Percentiles rank a stretch among this genome's conserved stretches.
Evolutionary conservation across 805 yeast species (phyloP).

Genomic region (Metschnikowia lunata): DNA sequence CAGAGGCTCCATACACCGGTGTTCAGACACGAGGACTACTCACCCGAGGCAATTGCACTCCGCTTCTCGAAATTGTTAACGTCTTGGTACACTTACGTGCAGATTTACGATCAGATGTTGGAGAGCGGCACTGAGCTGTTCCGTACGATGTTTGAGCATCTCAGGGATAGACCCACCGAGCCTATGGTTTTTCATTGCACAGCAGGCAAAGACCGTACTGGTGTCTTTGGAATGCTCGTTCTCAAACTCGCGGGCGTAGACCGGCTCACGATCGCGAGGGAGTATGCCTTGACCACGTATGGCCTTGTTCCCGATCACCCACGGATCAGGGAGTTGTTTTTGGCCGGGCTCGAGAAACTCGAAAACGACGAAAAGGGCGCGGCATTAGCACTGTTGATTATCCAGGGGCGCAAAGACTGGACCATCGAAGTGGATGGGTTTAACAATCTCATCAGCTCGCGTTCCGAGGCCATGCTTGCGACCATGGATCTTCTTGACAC

Average conservation of each 20-base stretch:
- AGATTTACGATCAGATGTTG: constrained; percentile 59
- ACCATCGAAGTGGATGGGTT: constrained; percentile 49
- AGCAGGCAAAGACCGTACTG: constrained; percentile 87
- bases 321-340: constrained; percentile 32
- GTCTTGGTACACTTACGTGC: constrained; percentile 58
- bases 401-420: constrained; percentile 41
- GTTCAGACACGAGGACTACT: constrained; percentile 47
- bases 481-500: constrained; percentile 50
- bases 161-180: constrained; percentile 46
- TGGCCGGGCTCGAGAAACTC: constrained; percentile 28
- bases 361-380: constrained; percentile 21
- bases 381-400: constrained; percentile 21
- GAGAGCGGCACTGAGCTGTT: constrained; percentile 46
- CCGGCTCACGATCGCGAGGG: constrained; percentile 59
- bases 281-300: constrained; percentile 68
- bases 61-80: constrained; percentile 51
- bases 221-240: constrained; percentile 65
- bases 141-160: constrained; percentile 46
- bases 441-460: constrained; percentile 55
- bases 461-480: constrained; percentile 66
- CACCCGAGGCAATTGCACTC: constrained; percentile 61
- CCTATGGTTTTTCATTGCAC: constrained; percentile 69
- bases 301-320: constrained; percentile 55
- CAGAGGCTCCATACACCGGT: constrained; percentile 54
- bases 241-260: constrained; percentile 64